These are phyloP conservation scores for Cymbopogon citratus DNA, from an alignment of 176 grass and related monocot species.

Conservation along the genomic window DNA sequence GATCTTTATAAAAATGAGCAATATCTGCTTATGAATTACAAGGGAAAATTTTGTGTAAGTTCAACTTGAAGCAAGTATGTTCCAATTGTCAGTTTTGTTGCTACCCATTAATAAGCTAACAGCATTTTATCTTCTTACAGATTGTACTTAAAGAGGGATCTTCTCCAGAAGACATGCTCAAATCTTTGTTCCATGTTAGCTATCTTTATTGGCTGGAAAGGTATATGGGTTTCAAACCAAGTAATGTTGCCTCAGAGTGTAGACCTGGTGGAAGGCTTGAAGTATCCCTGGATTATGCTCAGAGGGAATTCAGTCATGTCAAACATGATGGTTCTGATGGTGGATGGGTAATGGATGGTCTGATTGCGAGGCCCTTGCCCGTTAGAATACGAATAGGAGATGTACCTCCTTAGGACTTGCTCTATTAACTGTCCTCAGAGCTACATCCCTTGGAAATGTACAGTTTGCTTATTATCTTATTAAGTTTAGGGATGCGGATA, in stretches of 20 bases:
- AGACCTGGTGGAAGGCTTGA: slow-evolving; percentile 67
- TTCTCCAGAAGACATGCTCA: slow-evolving; percentile 87
- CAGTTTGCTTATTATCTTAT: slow-evolving; percentile 2
- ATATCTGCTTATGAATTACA: slow-evolving; percentile 63
- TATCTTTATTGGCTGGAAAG: slow-evolving; percentile 96
- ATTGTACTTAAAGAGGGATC: slow-evolving; percentile 86
- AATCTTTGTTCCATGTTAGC: slow-evolving; percentile 85
- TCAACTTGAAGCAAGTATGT: slow-evolving; percentile 18
- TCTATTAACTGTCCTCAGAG: neutral
- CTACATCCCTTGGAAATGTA: slow-evolving; percentile 11
- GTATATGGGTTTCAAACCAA: slow-evolving; percentile 58
- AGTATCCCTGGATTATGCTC: slow-evolving; percentile 71
- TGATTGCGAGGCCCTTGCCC: slow-evolving; percentile 73
- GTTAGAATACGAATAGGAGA: slow-evolving; percentile 50
- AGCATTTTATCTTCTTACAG: slow-evolving; percentile 34
- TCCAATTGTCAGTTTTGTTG: neutral
- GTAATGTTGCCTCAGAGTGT: slow-evolving; percentile 46
- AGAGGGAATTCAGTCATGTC: slow-evolving; percentile 70
- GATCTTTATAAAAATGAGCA: slow-evolving; percentile 81
- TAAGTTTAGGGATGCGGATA: neutral
- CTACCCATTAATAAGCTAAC: neutral
- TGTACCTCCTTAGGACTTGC: slow-evolving; percentile 7
- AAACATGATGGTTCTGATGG: slow-evolving; percentile 64
- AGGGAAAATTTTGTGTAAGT: slow-evolving; percentile 84
- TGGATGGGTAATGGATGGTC: slow-evolving; percentile 77